Conservation (phyloP, 176 grass and related monocot species). For the Bothriochloa decipiens region DNA sequence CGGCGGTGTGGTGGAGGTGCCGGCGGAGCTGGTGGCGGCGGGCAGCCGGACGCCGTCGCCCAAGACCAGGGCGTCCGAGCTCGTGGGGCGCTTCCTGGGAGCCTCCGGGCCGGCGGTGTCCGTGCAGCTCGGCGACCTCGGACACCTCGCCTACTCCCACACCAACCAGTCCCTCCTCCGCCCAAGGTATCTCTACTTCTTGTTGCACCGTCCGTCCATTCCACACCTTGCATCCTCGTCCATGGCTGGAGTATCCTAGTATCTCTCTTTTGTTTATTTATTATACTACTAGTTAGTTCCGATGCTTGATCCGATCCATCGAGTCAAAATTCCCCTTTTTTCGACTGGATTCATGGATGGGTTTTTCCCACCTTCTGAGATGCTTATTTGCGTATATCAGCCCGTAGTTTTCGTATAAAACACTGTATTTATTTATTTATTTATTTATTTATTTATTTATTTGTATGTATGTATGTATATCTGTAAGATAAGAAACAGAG, state of each 20-base stretch:
- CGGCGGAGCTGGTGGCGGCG: slow-evolving; percentile 84
- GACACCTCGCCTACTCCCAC: slow-evolving; percentile 79
- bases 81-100: slow-evolving; percentile 66
- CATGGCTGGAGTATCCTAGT: background rate
- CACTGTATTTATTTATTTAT: too few species aligned
- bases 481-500: background rate
- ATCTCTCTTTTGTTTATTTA: too few species aligned
- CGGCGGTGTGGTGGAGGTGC: slow-evolving; percentile 88
- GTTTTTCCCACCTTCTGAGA: background rate
- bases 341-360: background rate
- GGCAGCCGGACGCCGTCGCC: slow-evolving; percentile 96
- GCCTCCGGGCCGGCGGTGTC: slow-evolving; percentile 62
- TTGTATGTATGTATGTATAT: too few species aligned
- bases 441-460: too few species aligned
- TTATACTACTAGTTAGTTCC: too few species aligned
- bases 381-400: too few species aligned
- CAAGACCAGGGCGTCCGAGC: slow-evolving; percentile 72
- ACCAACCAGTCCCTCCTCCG: slow-evolving; percentile 67
- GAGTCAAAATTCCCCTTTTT: too few species aligned
- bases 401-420: too few species aligned
- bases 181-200: slow-evolving; percentile 72
- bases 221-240: too few species aligned
- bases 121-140: slow-evolving; percentile 58
- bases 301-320: too few species aligned
- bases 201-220: too few species aligned